These are phyloP conservation scores for Irpex sp. DNA, from an alignment of 1,284 basidiomycete genomes.

Conservation along the genomic window DNA sequence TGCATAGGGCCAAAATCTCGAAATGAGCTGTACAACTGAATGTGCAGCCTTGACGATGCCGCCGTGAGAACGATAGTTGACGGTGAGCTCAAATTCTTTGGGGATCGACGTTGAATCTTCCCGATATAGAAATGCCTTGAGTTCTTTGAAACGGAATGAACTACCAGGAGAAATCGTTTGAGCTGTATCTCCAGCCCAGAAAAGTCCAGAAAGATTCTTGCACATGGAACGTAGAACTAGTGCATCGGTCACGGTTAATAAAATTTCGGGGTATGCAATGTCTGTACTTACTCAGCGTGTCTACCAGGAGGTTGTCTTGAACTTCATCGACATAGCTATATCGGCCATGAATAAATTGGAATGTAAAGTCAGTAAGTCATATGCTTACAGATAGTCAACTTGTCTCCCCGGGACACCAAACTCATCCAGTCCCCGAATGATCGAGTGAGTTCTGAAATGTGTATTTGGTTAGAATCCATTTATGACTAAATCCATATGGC, in stretches of 20 bases:
- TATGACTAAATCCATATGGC: background rate
- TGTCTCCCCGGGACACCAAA: constrained; percentile 36
- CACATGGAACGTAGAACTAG: constrained; percentile 61
- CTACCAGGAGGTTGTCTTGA: constrained; percentile 70
- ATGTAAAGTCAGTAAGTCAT: background rate
- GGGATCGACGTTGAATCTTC: constrained; percentile 40
- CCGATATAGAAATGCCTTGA: constrained; percentile 63
- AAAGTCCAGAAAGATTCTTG: constrained; percentile 60
- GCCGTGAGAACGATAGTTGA: constrained; percentile 70
- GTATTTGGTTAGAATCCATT: background rate
- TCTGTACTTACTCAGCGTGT: constrained; percentile 46
- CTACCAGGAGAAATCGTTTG: constrained; percentile 74
- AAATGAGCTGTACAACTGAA: constrained; percentile 61
- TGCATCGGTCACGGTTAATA: background rate
- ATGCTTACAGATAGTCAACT: constrained; percentile 55
- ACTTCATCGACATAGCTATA: constrained; percentile 69
- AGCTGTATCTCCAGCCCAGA: constrained; percentile 80
- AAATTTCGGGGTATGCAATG: background rate
- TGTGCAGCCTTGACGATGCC: constrained; percentile 64
- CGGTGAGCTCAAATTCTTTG: constrained; percentile 52
- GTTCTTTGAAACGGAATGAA: constrained; percentile 67
- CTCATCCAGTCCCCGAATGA: constrained; percentile 38
- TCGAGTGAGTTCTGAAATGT: constrained; percentile 42
- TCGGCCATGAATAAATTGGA: background rate
- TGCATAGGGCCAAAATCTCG: constrained; percentile 58